Base-by-base conservation (phyloP, 2,329 filamentous ascomycete species). In the Colletotrichum costaricense region DNA sequence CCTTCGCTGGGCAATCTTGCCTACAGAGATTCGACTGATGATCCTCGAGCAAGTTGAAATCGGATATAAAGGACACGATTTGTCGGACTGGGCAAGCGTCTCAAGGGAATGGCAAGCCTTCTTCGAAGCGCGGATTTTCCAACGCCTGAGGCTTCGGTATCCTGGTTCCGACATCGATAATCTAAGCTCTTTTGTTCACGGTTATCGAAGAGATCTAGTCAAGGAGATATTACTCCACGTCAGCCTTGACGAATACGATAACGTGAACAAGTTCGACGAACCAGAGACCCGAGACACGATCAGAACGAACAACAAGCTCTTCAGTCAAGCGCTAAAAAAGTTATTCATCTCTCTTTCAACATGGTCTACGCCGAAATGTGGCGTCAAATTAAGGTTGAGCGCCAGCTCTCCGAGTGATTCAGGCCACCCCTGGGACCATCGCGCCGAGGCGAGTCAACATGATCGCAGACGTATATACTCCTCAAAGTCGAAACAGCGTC, bases 41-140 rank as follows among this genome's bases (percentile, higher is more conserved):
- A 38, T 58, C 49, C 26, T 69, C 5, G 35, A 63, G 35, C 24
- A 49, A 35, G 24, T 49, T 30, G 49, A 58, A 33, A 24, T 56
- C 2, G 52, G 14, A 52, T 4, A 38, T 1, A 49, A 49, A 58
- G 26, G 26, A 6, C 59, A 69, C 49, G 9, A 52, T 19, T 58
- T 64, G 35, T 57, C 35, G 12, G 19, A 26, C 12, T 68, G 30
- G 46, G 6, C 57, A 55, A 63, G 28, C 2, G 46, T 68, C 22
- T 63, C 42, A 2, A 55, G 57, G 56, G 66, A 68, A 55, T 68
- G 46, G 57, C 57, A 63, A 63, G 46, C 57, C 24, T 63, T 63
- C 57, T 68, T 68, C 19, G 46, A 68, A 46, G 22, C 57, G 30
- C 42, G 22, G 2, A 55, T 38, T 30, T 46, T 68, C 24, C 42